phyloP scores from a whole-genome alignment of 805 yeast species.

The Sungouiozyma intestinalis region DNA sequence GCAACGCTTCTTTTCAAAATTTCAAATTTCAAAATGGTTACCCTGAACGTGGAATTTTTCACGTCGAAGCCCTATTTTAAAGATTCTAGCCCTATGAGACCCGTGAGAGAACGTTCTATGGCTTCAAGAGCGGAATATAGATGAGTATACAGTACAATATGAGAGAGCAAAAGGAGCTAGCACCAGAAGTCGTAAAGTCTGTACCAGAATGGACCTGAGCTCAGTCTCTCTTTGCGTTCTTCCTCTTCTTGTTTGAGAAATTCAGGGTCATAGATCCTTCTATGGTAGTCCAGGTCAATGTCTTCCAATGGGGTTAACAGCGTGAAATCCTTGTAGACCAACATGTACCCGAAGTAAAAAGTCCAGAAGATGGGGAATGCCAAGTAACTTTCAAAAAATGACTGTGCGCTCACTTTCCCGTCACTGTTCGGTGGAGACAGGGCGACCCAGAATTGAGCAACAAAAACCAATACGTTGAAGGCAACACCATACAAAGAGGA shows the following conservation, averaged over 20 bases:
- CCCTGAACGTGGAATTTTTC: background rate
- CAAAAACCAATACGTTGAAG: slow-evolving; percentile 40
- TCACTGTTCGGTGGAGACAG: slow-evolving; percentile 41
- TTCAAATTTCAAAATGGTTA: background rate
- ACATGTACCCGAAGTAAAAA: slow-evolving; percentile 42
- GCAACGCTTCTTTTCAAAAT: background rate
- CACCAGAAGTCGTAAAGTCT: slow-evolving; percentile 33
- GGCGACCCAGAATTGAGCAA: slow-evolving; percentile 58
- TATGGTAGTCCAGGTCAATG: slow-evolving; percentile 36
- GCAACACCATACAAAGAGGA: slow-evolving; percentile 42
- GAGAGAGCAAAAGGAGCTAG: slow-evolving; percentile 15
- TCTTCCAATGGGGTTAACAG: slow-evolving; percentile 29
- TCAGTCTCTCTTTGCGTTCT: slow-evolving; percentile 25
- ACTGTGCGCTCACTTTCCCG: slow-evolving; percentile 28
- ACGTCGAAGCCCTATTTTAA: background rate
- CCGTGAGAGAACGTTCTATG: background rate
- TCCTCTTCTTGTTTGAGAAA: slow-evolving; percentile 32
- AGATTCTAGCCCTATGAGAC: background rate
- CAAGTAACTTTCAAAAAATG: slow-evolving; percentile 45
- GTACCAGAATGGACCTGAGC: slow-evolving; percentile 21
- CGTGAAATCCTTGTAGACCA: slow-evolving; percentile 31
- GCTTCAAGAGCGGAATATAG: background rate
- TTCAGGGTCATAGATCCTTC: slow-evolving; percentile 33
- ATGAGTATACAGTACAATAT: background rate
- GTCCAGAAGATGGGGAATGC: slow-evolving; percentile 37